These are phyloP conservation scores for Coemansia biformis DNA, from an alignment of 192 early-diverging fungal genomes.

Conservation along the genomic window DNA sequence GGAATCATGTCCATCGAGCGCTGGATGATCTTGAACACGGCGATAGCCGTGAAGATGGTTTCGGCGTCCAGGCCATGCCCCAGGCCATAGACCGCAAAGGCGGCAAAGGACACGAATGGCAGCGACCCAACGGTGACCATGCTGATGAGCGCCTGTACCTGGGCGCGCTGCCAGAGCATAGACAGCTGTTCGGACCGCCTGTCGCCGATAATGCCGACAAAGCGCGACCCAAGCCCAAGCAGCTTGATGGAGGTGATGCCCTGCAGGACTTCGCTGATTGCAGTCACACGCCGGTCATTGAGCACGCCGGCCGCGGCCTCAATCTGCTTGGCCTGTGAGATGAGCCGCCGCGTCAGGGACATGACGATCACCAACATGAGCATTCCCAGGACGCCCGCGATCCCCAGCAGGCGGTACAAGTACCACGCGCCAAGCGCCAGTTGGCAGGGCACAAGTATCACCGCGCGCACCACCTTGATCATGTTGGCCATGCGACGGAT, in stretches of 20 bases:
- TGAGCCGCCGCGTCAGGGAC: constrained; percentile 49
- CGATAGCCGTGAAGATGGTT: constrained; percentile 63
- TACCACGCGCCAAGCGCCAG: constrained; percentile 59
- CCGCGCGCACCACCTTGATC: constrained; percentile 45
- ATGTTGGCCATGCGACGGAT: constrained; percentile 55
- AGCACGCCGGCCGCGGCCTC: constrained; percentile 54
- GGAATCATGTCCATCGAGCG: constrained; percentile 57
- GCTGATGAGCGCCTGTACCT: constrained; percentile 53
- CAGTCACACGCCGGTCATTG: constrained; percentile 67
- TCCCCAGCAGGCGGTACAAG: constrained; percentile 70
- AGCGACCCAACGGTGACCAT: constrained; percentile 56
- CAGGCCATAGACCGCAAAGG: constrained; percentile 59
- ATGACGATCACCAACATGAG: constrained; percentile 57
- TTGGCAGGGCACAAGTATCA: constrained; percentile 57
- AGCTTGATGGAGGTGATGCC: constrained; percentile 90
- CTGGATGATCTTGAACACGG: constrained; percentile 65
- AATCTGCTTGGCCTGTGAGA: constrained; percentile 44
- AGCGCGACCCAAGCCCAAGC: constrained; percentile 72
- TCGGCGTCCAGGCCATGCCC: constrained; percentile 54
- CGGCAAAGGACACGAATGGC: constrained; percentile 52
- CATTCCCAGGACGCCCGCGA: constrained; percentile 70
- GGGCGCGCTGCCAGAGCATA: constrained; percentile 41
- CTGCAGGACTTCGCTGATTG: constrained; percentile 73
- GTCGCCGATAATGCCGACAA: constrained; percentile 60
- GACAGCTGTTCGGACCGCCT: constrained; percentile 56